These are phyloP conservation scores for Aspergillus indologenus DNA, from an alignment of 495 filamentous ascomycete genomes.

Conservation along the genomic window DNA sequence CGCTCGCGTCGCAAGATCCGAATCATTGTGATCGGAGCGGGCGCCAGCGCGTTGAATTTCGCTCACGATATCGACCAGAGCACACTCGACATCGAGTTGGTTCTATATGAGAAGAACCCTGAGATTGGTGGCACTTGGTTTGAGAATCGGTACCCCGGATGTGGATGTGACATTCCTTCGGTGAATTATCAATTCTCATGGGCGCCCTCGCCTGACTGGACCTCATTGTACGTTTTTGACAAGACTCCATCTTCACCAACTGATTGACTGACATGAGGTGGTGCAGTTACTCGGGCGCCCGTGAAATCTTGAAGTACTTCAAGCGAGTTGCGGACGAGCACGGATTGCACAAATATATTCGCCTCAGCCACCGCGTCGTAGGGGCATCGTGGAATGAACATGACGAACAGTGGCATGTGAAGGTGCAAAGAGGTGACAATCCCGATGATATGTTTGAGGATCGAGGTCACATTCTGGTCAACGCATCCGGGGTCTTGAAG, in stretches of 20 bases:
- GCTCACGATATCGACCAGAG: slow-evolving; percentile 36
- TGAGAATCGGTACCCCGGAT: slow-evolving; percentile 61
- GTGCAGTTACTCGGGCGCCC: not conserved
- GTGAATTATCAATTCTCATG: slow-evolving; percentile 2
- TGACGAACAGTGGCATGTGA: slow-evolving; percentile 41
- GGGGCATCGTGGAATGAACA: slow-evolving; percentile 40
- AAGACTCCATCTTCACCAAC: no score
- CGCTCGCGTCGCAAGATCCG: no score
- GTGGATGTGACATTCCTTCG: slow-evolving; percentile 42
- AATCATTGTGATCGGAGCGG: slow-evolving; percentile 43
- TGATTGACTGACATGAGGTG: no score
- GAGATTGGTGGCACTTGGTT: slow-evolving; percentile 54
- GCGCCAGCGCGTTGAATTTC: slow-evolving; percentile 38
- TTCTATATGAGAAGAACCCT: slow-evolving; percentile 45
- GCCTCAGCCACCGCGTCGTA: slow-evolving; percentile 32
- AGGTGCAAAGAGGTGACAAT: no score
- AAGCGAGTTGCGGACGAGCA: not conserved
- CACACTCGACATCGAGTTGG: slow-evolving; percentile 33
- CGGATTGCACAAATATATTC: slow-evolving; percentile 37
- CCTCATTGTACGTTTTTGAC: no score
- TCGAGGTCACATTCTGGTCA: slow-evolving; percentile 40
- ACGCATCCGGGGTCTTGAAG: slow-evolving; percentile 50
- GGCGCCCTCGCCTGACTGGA: slow-evolving; percentile 11
- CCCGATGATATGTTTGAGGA: slow-evolving; percentile 21
- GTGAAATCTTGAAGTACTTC: not conserved